Evolutionary conservation across 2,329 filamentous ascomycete species (phyloP).

Genomic region (Verticillium alfalfae): DNA sequence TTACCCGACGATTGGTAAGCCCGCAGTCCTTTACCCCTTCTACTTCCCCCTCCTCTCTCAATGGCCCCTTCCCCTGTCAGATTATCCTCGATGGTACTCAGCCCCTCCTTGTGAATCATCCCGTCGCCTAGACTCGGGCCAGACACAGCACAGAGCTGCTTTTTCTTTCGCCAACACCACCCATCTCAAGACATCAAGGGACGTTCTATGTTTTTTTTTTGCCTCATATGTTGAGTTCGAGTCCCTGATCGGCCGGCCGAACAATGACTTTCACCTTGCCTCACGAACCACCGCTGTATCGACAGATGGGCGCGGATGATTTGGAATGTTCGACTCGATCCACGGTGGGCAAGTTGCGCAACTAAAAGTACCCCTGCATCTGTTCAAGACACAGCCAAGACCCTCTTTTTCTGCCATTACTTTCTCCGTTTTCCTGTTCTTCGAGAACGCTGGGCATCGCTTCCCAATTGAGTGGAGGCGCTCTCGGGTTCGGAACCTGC

Average conservation of each 20-base stretch:
- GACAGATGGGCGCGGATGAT: not conserved
- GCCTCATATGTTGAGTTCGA: not conserved
- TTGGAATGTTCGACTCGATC: not conserved
- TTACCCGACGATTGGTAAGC: not conserved
- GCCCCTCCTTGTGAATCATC: not conserved
- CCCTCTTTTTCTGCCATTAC: not conserved
- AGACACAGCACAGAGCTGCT: not conserved
- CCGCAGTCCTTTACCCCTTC: not conserved
- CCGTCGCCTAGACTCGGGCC: not conserved
- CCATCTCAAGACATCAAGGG: not conserved
- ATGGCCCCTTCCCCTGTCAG: not conserved
- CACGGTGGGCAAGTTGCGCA: not conserved
- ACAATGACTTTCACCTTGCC: not conserved
- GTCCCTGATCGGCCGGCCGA: not conserved
- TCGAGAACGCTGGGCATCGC: not conserved
- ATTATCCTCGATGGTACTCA: not conserved
- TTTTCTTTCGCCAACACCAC: not conserved
- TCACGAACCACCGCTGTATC: not conserved
- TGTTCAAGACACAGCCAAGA: not conserved
- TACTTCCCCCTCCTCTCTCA: not conserved
- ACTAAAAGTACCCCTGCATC: not conserved
- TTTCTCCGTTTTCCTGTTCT: not conserved
- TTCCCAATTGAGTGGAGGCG: not conserved
- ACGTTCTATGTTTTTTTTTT: not conserved
- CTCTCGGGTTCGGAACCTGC: not conserved